A percentile compares a stretch with the other conserved stretches of the same genome.
These are phyloP conservation scores for Saturnispora ahearnii DNA, from an alignment of 805 yeast species.

Conservation along the genomic window DNA sequence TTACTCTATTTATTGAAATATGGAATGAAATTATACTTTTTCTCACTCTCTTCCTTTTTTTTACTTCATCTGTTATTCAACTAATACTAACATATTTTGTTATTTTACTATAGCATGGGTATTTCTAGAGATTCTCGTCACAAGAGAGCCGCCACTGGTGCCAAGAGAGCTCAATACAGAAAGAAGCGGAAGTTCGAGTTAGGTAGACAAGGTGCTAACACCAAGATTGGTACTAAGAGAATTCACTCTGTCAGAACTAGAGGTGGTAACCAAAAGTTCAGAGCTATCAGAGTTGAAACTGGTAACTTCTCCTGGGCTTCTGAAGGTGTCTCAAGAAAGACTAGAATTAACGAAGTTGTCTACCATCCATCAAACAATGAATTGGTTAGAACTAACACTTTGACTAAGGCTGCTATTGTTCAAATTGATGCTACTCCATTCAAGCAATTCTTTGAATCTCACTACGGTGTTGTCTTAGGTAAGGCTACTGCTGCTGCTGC, in stretches of 20 bases:
- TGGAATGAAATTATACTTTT: no score
- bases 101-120: slow-evolving; percentile 58
- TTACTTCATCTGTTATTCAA: neutral
- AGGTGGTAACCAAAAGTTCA: slow-evolving; percentile 99
- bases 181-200: slow-evolving; percentile 99
- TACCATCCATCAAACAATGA: slow-evolving; percentile 99
- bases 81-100: slow-evolving; percentile 6
- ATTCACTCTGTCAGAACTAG: slow-evolving; percentile 98
- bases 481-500: slow-evolving; percentile 55
- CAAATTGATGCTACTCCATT: slow-evolving; percentile 99
- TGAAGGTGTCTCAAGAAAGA: slow-evolving; percentile 97
- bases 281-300: slow-evolving; percentile 98
- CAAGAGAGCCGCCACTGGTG: slow-evolving; percentile 99
- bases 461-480: slow-evolving; percentile 92
- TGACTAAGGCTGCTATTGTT: slow-evolving; percentile 97
- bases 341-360: slow-evolving; percentile 96
- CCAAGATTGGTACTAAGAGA: slow-evolving; percentile 98
- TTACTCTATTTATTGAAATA: no score
- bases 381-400: slow-evolving; percentile 98
- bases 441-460: slow-evolving; percentile 98
- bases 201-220: slow-evolving; percentile 99
- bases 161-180: slow-evolving; percentile 99
- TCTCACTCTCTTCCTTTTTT: no score
- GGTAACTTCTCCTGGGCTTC: slow-evolving; percentile 99
- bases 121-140: slow-evolving; percentile 99